Percentiles rank a stretch among this genome's conserved stretches.
These are phyloP conservation scores for Sporothrix sp. DNA, from an alignment of 2,329 filamentous ascomycete species.

Conservation along the genomic window DNA sequence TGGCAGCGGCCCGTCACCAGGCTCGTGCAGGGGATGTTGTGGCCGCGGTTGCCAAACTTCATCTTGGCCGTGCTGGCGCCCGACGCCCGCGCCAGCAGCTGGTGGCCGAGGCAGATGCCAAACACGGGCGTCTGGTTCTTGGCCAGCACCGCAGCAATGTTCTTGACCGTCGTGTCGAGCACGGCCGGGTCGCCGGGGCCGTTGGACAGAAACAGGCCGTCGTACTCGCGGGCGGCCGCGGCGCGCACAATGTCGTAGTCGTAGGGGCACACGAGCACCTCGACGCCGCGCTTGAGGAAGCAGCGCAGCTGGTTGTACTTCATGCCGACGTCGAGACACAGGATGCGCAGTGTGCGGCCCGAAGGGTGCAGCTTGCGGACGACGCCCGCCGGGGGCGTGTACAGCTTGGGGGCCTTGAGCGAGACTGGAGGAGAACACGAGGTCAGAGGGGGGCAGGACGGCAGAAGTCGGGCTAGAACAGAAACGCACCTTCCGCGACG, in stretches of 20 bases:
- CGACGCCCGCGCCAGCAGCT: constrained; percentile 79
- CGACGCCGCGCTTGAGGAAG: constrained; percentile 80
- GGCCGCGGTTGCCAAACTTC: constrained; percentile 98
- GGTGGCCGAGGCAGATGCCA: constrained; percentile 92
- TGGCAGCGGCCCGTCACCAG: constrained; percentile 93
- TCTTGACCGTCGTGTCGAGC: constrained; percentile 67
- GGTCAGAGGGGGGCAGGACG: too few species aligned
- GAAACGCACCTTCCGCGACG: constrained; percentile 76
- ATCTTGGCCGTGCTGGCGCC: constrained; percentile 86
- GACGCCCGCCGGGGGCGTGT: constrained; percentile 60
- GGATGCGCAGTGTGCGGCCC: constrained; percentile 73
- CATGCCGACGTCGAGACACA: constrained; percentile 93
- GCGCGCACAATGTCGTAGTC: constrained; percentile 79
- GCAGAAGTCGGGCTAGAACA: too few species aligned
- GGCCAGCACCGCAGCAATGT: constrained; percentile 66
- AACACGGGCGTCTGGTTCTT: constrained; percentile 82
- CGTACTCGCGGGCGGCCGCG: constrained; percentile 72
- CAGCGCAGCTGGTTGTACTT: constrained; percentile 98
- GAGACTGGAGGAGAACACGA: constrained; percentile 55
- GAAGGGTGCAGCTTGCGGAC: constrained; percentile 80
- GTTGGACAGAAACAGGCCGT: constrained; percentile 96
- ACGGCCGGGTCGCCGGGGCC: constrained; percentile 91
- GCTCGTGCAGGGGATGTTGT: constrained; percentile 97
- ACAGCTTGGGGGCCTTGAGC: constrained; percentile 75
- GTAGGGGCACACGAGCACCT: constrained; percentile 92